Conservation (phyloP, 2,329 filamentous ascomycete species). For the Trichophyton verrucosum region DNA sequence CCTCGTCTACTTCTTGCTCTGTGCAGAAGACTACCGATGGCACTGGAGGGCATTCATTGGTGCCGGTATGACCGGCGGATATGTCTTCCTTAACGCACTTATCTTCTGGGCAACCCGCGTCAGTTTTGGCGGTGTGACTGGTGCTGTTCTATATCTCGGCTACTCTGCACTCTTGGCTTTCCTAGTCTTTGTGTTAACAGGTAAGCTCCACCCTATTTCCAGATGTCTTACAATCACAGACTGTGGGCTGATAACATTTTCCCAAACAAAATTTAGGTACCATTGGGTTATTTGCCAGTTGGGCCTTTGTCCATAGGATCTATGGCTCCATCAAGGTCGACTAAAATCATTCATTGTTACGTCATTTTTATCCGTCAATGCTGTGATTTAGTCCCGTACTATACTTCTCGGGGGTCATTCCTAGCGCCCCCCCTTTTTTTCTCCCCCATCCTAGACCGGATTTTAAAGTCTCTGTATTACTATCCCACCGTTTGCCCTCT, state of each 20-base stretch:
- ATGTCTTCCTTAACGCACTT: slow-evolving; percentile 84
- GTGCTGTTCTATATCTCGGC: slow-evolving; percentile 81
- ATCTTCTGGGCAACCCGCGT: slow-evolving; percentile 85
- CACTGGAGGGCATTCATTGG: slow-evolving; percentile 93
- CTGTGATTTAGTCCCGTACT: neutral
- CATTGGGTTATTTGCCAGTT: slow-evolving; percentile 91
- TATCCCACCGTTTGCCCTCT: neutral
- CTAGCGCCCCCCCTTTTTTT: neutral
- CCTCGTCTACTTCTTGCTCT: slow-evolving; percentile 92
- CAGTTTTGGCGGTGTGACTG: slow-evolving; percentile 70
- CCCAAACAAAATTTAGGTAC: slow-evolving; percentile 47
- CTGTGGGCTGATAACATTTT: slow-evolving; percentile 11
- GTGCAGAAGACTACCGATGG: slow-evolving; percentile 97
- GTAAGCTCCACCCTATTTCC: slow-evolving; percentile 43
- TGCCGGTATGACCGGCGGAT: slow-evolving; percentile 77
- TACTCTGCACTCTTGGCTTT: slow-evolving; percentile 85
- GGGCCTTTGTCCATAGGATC: slow-evolving; percentile 86
- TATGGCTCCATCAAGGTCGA: slow-evolving; percentile 98
- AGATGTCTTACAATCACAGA: neutral
- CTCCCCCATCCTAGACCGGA: neutral
- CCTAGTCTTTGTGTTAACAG: slow-evolving; percentile 84
- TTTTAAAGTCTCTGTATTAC: neutral
- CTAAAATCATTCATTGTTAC: slow-evolving; percentile 34
- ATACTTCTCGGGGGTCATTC: neutral
- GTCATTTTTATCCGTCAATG: neutral